Evolutionary conservation across 768 basidiomycete species (phyloP).

Genomic region (Suillus lakei): DNA sequence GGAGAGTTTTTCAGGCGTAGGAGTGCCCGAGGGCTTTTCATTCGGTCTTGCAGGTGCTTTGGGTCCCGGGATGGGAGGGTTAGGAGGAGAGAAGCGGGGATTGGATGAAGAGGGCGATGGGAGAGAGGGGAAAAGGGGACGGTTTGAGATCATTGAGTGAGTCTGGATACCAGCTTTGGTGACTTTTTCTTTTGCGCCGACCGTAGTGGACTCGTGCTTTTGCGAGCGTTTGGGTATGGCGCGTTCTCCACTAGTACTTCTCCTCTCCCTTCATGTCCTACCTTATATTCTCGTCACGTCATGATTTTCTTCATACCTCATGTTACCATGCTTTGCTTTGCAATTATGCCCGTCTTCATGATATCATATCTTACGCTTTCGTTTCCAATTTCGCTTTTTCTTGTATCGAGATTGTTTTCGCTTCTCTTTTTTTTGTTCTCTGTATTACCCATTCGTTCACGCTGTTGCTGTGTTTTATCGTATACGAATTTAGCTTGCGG

Average conservation of each 20-base stretch:
- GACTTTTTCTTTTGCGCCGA: background rate
- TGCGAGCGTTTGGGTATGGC: background rate
- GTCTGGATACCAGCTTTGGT: background rate
- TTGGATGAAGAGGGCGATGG: conserved; percentile 43
- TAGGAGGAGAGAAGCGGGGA: conserved; percentile 38
- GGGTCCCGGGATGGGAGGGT: conserved; percentile 9
- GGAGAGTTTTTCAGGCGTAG: conserved; percentile 57
- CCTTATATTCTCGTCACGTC: background rate
- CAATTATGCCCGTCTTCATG: conserved; percentile 14
- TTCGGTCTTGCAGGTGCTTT: conserved; percentile 20
- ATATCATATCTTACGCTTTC: conserved; percentile 11
- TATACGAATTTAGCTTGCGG: conserved; percentile 28
- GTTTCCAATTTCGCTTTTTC: conserved; percentile 1
- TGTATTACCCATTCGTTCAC: conserved; percentile 2
- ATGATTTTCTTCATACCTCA: conserved; percentile 2
- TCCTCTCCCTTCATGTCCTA: background rate
- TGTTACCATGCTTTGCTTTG: conserved; percentile 9
- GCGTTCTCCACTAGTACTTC: background rate
- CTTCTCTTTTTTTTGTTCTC: conserved; percentile 7
- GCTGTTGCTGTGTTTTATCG: conserved; percentile 16
- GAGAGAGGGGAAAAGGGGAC: conserved; percentile 57
- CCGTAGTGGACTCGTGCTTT: background rate
- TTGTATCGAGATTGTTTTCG: background rate
- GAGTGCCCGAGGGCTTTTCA: conserved; percentile 32
- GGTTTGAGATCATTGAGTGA: conserved; percentile 67